Conservation (phyloP, 495 filamentous ascomycete genomes). For the Aspergillus panamensis region DNA sequence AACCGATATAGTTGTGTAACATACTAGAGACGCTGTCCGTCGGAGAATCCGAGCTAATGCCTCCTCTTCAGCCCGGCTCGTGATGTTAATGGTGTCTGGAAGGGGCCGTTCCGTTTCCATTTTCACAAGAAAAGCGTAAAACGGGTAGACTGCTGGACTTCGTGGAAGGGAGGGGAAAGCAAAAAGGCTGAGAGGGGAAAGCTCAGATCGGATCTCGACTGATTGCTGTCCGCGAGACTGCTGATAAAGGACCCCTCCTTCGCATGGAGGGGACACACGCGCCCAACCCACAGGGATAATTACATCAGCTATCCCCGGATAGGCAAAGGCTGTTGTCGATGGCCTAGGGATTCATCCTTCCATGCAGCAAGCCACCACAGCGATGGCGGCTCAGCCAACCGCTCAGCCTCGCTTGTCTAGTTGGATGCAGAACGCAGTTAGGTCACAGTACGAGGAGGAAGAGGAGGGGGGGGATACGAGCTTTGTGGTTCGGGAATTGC, state of each 20-base stretch:
- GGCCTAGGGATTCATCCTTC: background rate
- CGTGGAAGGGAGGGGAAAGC: background rate
- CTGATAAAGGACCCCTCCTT: background rate
- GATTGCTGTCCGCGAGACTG: background rate
- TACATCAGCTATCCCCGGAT: background rate
- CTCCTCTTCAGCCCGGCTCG: background rate
- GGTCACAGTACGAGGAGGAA: background rate
- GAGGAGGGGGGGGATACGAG: background rate
- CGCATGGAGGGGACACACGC: background rate
- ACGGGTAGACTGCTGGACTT: background rate
- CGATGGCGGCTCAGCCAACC: background rate
- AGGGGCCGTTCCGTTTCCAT: background rate
- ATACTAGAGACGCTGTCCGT: slow-evolving; percentile 1
- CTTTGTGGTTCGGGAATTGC: background rate
- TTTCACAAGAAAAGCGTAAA: background rate
- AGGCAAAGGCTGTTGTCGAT: background rate
- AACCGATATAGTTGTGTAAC: background rate
- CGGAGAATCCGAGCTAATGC: slow-evolving; percentile 1
- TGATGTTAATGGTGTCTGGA: background rate
- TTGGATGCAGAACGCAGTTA: slow-evolving; percentile 7
- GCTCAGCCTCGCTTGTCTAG: background rate
- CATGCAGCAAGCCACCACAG: background rate
- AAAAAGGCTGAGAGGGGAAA: background rate
- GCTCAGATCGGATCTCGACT: background rate
- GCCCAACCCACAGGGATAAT: background rate